Evolutionary conservation across 352 stramenopile genomes (phyloP), one percentile per base, ranked within the genome.

Genomic region (Saprolegnia parasitica): DNA sequence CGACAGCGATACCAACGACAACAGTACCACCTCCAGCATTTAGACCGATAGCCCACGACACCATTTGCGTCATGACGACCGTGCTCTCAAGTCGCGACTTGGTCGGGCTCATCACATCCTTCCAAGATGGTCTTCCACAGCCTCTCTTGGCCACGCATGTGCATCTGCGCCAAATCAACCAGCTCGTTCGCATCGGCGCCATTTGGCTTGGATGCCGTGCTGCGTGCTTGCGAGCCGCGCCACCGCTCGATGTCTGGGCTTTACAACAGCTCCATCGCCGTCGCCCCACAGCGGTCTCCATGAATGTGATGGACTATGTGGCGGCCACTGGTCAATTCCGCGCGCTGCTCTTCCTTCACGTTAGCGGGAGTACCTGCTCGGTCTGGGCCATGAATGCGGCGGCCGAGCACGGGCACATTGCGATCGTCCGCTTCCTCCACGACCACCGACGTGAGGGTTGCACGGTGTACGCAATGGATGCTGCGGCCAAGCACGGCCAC

Each of bases 381-480:
- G 56, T 39, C 20, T 42, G 37, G 45, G 20, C 50, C 37, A 23
- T 77, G 57, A 70, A 77, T 49, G 73, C 67, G 26, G 73, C 73
- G 6, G 73, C 65, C 29, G 65, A 67, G 32, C 49, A 72, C 46
- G 71, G 71, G 11, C 56, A 76, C 40, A 70, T 75, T 21, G 57
- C 64, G 29, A 65, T 76, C 5, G 20, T 77, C 20, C 46, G 68
- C 29, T 76, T 73, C 21, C 65, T 77, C 39, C 68, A 75, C 56
- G 54, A 39, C 24, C 45, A 73, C 20, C 64, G 50, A 2, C n/a
- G 49, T 21, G 64, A 71, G 20, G 67, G 71, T 16, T 76, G 66
- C 54, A 73, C 71, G 29, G 32, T 58, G 26, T 47, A 74, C 13
- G 71, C 73, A 0, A 73, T 71, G 26, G 65, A 77, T 39, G 72